Percentiles rank a stretch among this genome's conserved stretches.
These are phyloP conservation scores for Cetradonia linearis DNA, from an alignment of 495 filamentous ascomycete genomes.

Conservation along the genomic window DNA sequence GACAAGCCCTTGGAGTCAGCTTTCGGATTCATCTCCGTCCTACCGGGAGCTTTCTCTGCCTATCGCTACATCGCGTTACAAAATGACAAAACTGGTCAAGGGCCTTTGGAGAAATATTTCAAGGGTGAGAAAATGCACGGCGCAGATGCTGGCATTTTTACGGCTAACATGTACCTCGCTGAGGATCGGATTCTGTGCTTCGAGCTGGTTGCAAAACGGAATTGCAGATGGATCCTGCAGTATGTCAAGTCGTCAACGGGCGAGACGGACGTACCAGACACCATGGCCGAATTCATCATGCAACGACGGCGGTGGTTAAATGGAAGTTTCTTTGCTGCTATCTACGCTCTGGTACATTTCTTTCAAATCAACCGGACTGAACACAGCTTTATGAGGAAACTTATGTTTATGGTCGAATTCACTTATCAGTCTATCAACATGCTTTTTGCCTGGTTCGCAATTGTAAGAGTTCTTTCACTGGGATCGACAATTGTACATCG, in stretches of 20 bases:
- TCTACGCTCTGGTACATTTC: conserved; percentile 90
- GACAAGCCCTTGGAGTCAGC: conserved; percentile 97
- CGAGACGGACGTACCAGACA: conserved; percentile 96
- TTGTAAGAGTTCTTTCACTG: conserved; percentile 39
- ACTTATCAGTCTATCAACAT: conserved; percentile 89
- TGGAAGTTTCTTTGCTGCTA: conserved; percentile 95
- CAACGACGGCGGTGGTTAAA: conserved; percentile 97
- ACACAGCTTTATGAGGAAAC: conserved; percentile 77
- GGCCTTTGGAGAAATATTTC: conserved; percentile 95
- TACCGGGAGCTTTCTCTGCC: conserved; percentile 95
- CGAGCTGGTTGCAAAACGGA: conserved; percentile 94
- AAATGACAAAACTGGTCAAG: conserved; percentile 88
- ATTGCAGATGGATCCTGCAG: conserved; percentile 91
- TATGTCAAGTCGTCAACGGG: conserved; percentile 96
- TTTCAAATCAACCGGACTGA: conserved; percentile 88
- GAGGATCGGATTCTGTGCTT: conserved; percentile 99
- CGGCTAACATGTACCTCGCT: conserved; percentile 98
- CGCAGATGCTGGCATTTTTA: conserved; percentile 91
- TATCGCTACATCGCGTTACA: conserved; percentile 92
- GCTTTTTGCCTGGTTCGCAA: conserved; percentile 98
- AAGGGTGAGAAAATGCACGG: conserved; percentile 97
- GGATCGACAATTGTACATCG: background rate
- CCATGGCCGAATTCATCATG: conserved; percentile 88
- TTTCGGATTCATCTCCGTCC: conserved; percentile 94
- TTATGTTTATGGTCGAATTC: conserved; percentile 87